phyloP scores from a whole-genome alignment of 1,284 basidiomycete species.

The Lentinula novae-zelandiae region DNA sequence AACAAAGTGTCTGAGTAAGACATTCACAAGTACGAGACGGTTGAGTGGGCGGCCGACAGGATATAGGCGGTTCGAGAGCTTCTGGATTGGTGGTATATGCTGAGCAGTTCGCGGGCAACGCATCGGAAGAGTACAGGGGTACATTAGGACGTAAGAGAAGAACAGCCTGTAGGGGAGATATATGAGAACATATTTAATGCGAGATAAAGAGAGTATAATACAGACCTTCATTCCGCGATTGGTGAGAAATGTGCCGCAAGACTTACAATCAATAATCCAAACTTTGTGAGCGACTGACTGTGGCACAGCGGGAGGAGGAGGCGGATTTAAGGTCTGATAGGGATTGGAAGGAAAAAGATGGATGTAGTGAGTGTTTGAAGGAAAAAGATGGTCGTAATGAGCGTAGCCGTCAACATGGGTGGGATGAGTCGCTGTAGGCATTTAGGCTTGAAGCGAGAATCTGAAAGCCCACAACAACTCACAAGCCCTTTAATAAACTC shows the following conservation, averaged over 20 bases:
- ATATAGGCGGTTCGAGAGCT: constrained; percentile 31
- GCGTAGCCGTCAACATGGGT: constrained; percentile 2
- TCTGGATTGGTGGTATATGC: constrained; percentile 48
- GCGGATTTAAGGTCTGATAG: constrained; percentile 22
- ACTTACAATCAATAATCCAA: constrained; percentile 76
- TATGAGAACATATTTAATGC: background rate
- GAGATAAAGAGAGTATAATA: constrained; percentile 9
- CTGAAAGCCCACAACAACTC: background rate
- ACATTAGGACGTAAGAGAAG: constrained; percentile 79
- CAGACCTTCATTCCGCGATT: constrained; percentile 82
- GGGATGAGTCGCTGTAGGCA: background rate
- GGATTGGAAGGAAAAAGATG: constrained; percentile 35
- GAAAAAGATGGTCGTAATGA: constrained; percentile 25
- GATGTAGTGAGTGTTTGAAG: constrained; percentile 16
- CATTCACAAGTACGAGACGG: constrained; percentile 36
- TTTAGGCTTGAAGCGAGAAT: background rate
- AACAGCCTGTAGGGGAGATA: constrained; percentile 54
- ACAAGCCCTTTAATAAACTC: background rate
- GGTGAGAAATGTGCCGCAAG: constrained; percentile 72
- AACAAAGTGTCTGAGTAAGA: constrained; percentile 66
- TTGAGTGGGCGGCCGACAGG: constrained; percentile 28
- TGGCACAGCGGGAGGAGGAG: constrained; percentile 29
- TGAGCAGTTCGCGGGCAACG: constrained; percentile 74
- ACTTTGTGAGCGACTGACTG: constrained; percentile 60
- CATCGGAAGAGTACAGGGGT: constrained; percentile 81